These are phyloP conservation scores for Actinomucor elegans DNA, from an alignment of 371 early-diverging fungal species.

Conservation along the genomic window DNA sequence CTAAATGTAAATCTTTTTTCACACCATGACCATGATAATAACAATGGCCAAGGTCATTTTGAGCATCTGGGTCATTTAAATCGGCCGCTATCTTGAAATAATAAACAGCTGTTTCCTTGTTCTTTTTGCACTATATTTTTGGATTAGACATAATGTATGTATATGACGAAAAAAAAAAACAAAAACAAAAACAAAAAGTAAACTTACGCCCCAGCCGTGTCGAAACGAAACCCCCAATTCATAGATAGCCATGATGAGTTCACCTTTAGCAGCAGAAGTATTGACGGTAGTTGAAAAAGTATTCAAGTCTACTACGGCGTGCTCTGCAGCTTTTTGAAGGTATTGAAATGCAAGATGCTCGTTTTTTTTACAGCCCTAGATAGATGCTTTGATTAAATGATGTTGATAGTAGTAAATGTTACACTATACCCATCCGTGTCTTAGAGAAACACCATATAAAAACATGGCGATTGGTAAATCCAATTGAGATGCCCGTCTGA, in stretches of 20 bases:
- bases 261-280: conserved; percentile 49
- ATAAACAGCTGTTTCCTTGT: conserved; percentile 83
- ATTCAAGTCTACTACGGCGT: conserved; percentile 58
- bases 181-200: neutral
- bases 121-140: conserved; percentile 47
- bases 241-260: conserved; percentile 79
- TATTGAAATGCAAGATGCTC: conserved; percentile 67
- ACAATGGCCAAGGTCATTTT: conserved; percentile 77
- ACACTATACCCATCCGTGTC: conserved; percentile 78
- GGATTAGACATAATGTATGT: too few relatives aligned
- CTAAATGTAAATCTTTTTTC: conserved; percentile 71
- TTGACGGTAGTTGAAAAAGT: conserved; percentile 17
- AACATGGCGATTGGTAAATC: conserved; percentile 75
- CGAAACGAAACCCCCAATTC: conserved; percentile 84
- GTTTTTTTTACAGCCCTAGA: conserved; percentile 67
- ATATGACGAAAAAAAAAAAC: neutral
- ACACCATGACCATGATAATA: conserved; percentile 80
- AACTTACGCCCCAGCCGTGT: conserved; percentile 89
- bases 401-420: neutral
- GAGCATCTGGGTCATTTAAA: conserved; percentile 83
- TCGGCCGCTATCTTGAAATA: conserved; percentile 89
- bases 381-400: neutral
- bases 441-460: conserved; percentile 78
- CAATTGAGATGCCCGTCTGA: conserved; percentile 64
- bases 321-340: conserved; percentile 77